A percentile compares a stretch with the other conserved stretches of the same genome.
Evolutionary conservation across 2,329 filamentous ascomycete genomes (phyloP).

Genomic region (Dothidotthia symphoricarpi): DNA sequence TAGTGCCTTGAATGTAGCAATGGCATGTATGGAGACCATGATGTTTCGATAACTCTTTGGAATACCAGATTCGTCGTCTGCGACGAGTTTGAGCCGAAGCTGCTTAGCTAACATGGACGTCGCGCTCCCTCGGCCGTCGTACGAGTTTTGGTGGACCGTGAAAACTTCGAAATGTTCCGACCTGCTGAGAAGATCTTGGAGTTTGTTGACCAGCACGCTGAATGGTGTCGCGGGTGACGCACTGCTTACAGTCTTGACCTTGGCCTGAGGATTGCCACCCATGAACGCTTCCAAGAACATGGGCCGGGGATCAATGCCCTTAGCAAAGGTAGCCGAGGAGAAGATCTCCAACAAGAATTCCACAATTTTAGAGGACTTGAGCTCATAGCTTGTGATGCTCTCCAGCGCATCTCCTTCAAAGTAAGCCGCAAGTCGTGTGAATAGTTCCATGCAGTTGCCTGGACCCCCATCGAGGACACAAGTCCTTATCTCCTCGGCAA

Average conservation of each 20-base stretch:
- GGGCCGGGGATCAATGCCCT: slow-evolving; percentile 64
- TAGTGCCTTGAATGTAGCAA: slow-evolving; percentile 93
- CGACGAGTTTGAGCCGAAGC: slow-evolving; percentile 81
- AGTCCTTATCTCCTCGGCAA: slow-evolving; percentile 69
- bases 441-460: slow-evolving; percentile 62
- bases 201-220: slow-evolving; percentile 85
- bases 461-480: slow-evolving; percentile 60
- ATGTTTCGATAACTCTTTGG: slow-evolving; percentile 86
- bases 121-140: slow-evolving; percentile 87
- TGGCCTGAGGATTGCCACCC: slow-evolving; percentile 63
- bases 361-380: slow-evolving; percentile 87
- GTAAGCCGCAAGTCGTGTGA: slow-evolving; percentile 72
- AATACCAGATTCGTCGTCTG: slow-evolving; percentile 87
- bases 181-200: slow-evolving; percentile 92
- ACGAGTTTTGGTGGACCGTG: slow-evolving; percentile 88
- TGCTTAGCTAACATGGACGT: slow-evolving; percentile 97
- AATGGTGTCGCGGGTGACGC: slow-evolving; percentile 79
- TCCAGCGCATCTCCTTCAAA: slow-evolving; percentile 88
- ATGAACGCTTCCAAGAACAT: slow-evolving; percentile 93
- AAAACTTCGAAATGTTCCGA: slow-evolving; percentile 98
- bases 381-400: slow-evolving; percentile 91
- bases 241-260: slow-evolving; percentile 62
- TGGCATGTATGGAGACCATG: slow-evolving; percentile 97
- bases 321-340: slow-evolving; percentile 62
- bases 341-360: slow-evolving; percentile 80